These are phyloP conservation scores for Pleurotus giganteus DNA, from an alignment of 768 basidiomycete genomes.

Conservation along the genomic window DNA sequence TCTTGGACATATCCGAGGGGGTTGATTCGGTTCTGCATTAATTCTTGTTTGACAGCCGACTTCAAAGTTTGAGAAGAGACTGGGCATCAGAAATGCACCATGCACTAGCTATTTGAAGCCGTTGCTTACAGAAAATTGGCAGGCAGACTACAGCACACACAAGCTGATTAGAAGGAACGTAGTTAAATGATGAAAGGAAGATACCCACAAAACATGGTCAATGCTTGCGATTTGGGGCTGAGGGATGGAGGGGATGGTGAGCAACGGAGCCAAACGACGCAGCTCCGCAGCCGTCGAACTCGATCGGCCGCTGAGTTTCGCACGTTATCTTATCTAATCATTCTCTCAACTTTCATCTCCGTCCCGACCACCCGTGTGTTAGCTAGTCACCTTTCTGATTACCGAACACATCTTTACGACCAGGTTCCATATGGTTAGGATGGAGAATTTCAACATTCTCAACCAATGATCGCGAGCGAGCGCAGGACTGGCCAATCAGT, in stretches of 20 bases:
- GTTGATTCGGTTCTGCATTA: slow-evolving; percentile 52
- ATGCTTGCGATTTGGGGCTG: background rate
- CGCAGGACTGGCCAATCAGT: too few species aligned
- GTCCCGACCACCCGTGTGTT: background rate
- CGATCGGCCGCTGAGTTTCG: slow-evolving; percentile 3
- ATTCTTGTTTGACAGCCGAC: slow-evolving; percentile 67
- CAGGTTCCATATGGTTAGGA: too few species aligned
- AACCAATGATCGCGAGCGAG: too few species aligned
- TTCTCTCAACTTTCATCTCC: background rate
- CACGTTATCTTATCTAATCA: slow-evolving; percentile 3
- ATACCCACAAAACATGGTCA: slow-evolving; percentile 25
- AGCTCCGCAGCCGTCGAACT: background rate
- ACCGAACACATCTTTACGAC: too few species aligned
- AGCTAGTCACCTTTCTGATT: too few species aligned
- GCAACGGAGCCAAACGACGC: background rate
- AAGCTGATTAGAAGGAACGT: background rate
- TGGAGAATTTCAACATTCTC: too few species aligned
- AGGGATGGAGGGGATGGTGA: background rate
- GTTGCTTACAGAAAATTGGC: slow-evolving; percentile 49
- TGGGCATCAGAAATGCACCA: slow-evolving; percentile 11
- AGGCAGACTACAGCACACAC: slow-evolving; percentile 40
- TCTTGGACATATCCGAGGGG: slow-evolving; percentile 60
- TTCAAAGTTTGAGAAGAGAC: slow-evolving; percentile 22
- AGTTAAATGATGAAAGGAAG: background rate
- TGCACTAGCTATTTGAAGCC: slow-evolving; percentile 1